Base-by-base conservation (phyloP, 371 early-diverging fungal genomes). In the Saksenaea vasiformis region DNA sequence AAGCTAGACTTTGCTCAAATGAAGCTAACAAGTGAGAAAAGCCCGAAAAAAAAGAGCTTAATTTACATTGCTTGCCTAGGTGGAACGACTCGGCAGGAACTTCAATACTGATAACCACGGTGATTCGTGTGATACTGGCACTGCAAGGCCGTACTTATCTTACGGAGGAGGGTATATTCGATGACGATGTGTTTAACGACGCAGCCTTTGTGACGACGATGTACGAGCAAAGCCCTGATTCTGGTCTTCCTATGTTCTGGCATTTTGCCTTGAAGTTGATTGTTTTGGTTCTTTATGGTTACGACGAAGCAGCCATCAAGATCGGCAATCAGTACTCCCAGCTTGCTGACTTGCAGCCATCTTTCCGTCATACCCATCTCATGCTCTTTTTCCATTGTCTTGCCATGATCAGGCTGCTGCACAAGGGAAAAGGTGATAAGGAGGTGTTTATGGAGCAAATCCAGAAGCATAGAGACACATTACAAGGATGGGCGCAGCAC, bases 331-430 rank as follows among this genome's bases (percentile, higher is more conserved):
- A 78, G 31, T 65, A 72, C 39, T 61, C 65, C 0, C 65, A 70
- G 13, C 58, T 69, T 37, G 66, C 73, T 5, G 73, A 69, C 37
- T 58, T 64, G n/a, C 60, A 74, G 39, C 76, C 78, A 5, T 74
- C 76, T 13, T 62, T 66, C 11, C 74, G 81, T 4, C 74, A 74
- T 36, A 76, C 77, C 1, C 78, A 78, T 54, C 24, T 73, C 28
- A 78, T 78, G 76, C 61, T 72, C 22, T 78, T 78, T 54, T 69
- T 68, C 47, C 68, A 76, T n/a, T 76, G 78, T 53, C 60, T 80
- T 27, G 73, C 76, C 26, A 64, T 80, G 36, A 57, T 74, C 14
- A 69, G 76, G 10, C 24, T 72, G 17, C 54, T 71, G 0, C 68
- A 68, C 27, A 47, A 60, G 3, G 53, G 65, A 27, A 51, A 58